Evolutionary conservation across 352 stramenopile genomes (phyloP).

Genomic region (Globisporangium canariense): DNA sequence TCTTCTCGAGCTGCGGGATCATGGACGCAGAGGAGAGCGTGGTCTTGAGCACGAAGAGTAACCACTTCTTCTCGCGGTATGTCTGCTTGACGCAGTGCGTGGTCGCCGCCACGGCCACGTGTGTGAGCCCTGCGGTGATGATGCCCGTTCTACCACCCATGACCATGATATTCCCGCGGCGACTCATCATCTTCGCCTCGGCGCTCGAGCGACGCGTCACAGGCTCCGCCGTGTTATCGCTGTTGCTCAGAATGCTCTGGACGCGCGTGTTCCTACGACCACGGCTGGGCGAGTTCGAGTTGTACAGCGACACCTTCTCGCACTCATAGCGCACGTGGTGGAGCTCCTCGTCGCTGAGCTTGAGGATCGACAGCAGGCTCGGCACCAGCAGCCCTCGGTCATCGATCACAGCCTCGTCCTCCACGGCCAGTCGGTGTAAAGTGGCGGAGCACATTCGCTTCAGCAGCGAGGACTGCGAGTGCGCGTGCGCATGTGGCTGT

Average conservation of each 20-base stretch:
- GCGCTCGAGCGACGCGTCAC: not conserved
- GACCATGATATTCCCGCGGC: slow-evolving; percentile 6
- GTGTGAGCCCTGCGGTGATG: not conserved
- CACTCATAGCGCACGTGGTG: slow-evolving; percentile 74
- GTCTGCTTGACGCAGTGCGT: slow-evolving; percentile 55
- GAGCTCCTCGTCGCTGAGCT: slow-evolving; percentile 57
- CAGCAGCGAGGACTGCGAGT: slow-evolving; percentile 17
- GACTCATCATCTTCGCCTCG: not conserved
- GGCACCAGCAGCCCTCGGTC: slow-evolving; percentile 36
- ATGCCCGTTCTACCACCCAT: not conserved
- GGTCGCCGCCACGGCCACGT: slow-evolving; percentile 16
- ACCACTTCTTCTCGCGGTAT: slow-evolving; percentile 66
- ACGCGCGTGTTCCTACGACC: not conserved
- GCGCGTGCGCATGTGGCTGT: not conserved
- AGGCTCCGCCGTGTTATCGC: not conserved
- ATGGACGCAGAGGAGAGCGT: slow-evolving; percentile 59
- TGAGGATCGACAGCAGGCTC: slow-evolving; percentile 52
- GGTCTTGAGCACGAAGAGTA: slow-evolving; percentile 64
- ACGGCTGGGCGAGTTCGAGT: not conserved
- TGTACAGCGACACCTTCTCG: slow-evolving; percentile 61
- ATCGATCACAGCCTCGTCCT: slow-evolving; percentile 48
- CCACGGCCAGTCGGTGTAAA: slow-evolving; percentile 60
- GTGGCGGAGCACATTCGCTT: slow-evolving; percentile 60
- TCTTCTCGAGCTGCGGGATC: slow-evolving; percentile 68
- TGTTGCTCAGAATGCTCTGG: not conserved